A percentile compares a stretch with the other conserved stretches of the same genome.
Conservation (phyloP, 164 flowering plant genomes). For the Stephania yunnanensis region DNA sequence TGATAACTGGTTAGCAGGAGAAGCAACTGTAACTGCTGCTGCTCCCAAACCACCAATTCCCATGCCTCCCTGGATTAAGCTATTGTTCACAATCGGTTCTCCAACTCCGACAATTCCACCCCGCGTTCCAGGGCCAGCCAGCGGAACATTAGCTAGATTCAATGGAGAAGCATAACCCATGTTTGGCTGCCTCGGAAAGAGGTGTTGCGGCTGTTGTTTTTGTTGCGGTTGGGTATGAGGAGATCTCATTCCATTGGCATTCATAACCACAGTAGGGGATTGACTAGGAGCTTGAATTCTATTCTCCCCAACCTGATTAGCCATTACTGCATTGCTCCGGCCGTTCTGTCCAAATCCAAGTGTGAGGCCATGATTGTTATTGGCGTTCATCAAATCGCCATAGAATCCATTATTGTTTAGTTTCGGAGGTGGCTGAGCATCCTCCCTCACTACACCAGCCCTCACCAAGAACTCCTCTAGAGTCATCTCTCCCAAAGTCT, state of each 20-base stretch:
- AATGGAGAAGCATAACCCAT: constrained; percentile 37
- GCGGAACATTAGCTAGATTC: constrained; percentile 29
- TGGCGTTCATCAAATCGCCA: constrained; percentile 15
- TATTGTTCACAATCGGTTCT: constrained; percentile 34
- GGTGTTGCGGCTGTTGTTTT: constrained; percentile 21
- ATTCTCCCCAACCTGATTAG: constrained; percentile 9
- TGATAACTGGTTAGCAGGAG: constrained; percentile 62
- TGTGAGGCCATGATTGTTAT: constrained; percentile 20
- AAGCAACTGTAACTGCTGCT: constrained; percentile 37
- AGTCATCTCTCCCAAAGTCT: constrained; percentile 47
- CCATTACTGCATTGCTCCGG: constrained; percentile 16
- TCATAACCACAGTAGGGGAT: constrained; percentile 17
- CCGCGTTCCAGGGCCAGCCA: constrained; percentile 40
- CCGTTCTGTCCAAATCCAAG: constrained; percentile 23
- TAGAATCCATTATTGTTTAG: constrained; percentile 24
- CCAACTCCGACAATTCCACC: constrained; percentile 44
- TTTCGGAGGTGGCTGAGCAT: constrained; percentile 21
- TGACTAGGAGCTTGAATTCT: constrained; percentile 13
- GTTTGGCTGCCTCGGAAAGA: constrained; percentile 35
- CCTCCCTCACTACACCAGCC: constrained; percentile 72
- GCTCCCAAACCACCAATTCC: constrained; percentile 60
- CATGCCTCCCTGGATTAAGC: constrained; percentile 42
- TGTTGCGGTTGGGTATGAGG: constrained; percentile 12
- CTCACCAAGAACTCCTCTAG: constrained; percentile 77
- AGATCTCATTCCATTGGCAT: constrained; percentile 24